Conservation (phyloP, 2,329 filamentous ascomycete genomes). For the Talaromyces sp. region DNA sequence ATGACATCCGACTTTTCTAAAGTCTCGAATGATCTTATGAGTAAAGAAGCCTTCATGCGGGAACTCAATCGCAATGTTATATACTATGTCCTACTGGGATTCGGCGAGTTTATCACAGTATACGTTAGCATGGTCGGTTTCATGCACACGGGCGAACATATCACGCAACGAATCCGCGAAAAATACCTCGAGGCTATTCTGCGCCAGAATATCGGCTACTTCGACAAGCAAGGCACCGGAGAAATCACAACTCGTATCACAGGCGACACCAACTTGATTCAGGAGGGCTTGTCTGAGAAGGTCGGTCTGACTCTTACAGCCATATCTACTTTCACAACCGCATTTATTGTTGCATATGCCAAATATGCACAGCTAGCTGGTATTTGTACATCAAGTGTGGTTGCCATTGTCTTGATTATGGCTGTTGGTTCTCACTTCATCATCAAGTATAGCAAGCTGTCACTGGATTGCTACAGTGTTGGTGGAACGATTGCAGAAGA, state of each 20-base stretch:
- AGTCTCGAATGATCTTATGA: constrained; percentile 57
- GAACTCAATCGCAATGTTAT: constrained; percentile 67
- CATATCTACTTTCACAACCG: constrained; percentile 79
- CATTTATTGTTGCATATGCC: constrained; percentile 87
- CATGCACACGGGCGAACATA: constrained; percentile 82
- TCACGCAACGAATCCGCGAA: constrained; percentile 76
- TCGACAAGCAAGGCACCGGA: constrained; percentile 88
- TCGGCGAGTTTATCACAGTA: constrained; percentile 75
- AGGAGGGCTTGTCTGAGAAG: constrained; percentile 93
- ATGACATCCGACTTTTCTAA: constrained; percentile 72
- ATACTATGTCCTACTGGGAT: constrained; percentile 83
- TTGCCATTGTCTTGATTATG: constrained; percentile 79
- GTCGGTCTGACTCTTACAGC: constrained; percentile 76
- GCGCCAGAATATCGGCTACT: constrained; percentile 87
- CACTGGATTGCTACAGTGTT: constrained; percentile 76
- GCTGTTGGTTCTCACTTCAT: constrained; percentile 73
- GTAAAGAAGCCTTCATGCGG: constrained; percentile 60
- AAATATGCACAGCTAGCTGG: constrained; percentile 92
- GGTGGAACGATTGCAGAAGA: constrained; percentile 92
- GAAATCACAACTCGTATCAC: constrained; percentile 95
- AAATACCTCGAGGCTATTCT: constrained; percentile 83
- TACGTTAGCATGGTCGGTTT: constrained; percentile 86
- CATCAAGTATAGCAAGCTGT: constrained; percentile 77
- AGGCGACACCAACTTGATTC: constrained; percentile 88
- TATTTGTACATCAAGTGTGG: constrained; percentile 79